Conservation (phyloP, 1,139 yeast species). For the Yamadazyma triangularis region DNA sequence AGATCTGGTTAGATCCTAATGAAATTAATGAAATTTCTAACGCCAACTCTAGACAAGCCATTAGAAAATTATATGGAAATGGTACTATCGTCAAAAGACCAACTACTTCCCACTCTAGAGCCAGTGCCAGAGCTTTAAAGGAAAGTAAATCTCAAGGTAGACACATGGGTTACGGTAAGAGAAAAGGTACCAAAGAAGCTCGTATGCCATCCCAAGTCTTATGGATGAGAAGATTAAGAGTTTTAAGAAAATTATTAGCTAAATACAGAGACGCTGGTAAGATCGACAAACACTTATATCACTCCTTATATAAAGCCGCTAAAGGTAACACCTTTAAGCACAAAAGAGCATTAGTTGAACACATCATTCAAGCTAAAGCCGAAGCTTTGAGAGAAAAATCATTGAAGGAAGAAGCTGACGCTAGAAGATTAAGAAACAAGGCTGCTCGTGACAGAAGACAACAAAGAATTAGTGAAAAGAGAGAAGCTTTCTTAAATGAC, state of each 20-base stretch:
- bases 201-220: conserved; percentile 98
- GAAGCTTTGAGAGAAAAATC: conserved; percentile 99
- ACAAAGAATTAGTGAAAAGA: conserved; percentile 96
- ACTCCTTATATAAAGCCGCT: conserved; percentile 92
- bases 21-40: conserved; percentile 94
- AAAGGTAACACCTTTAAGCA: conserved; percentile 99
- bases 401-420: conserved; percentile 98
- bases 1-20: conserved; percentile 99
- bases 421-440: conserved; percentile 98
- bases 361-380: conserved; percentile 99
- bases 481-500: conserved; percentile 77
- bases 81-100: conserved; percentile 99
- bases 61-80: conserved; percentile 96
- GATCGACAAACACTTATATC: conserved; percentile 99
- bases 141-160: conserved; percentile 98
- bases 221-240: conserved; percentile 99
- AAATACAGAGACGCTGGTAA: conserved; percentile 99
- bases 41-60: conserved; percentile 99
- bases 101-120: conserved; percentile 94
- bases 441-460: conserved; percentile 99
- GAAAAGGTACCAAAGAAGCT: conserved; percentile 99
- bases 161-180: conserved; percentile 99
- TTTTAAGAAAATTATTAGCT: conserved; percentile 96
- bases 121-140: conserved; percentile 96
- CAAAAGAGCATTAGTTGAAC: conserved; percentile 99